phyloP scores from a whole-genome alignment of 306 rosid genomes.

The Quercus aquifolioides region DNA sequence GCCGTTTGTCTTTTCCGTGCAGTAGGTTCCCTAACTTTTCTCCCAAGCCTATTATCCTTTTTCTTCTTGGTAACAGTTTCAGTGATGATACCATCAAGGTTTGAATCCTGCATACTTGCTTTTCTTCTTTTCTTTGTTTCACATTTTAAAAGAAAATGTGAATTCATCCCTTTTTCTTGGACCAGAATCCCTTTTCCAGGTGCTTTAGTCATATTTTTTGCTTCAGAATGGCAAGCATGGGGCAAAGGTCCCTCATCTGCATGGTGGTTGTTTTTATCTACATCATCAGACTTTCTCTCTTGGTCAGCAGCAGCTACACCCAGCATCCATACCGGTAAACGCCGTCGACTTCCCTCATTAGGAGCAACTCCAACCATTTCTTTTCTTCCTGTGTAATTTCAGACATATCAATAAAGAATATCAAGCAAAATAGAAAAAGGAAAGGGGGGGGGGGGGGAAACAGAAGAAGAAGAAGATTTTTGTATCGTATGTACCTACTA shows the following conservation, averaged over 20 bases:
- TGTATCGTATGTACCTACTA: no score
- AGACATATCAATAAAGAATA: not conserved
- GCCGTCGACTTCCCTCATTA: constrained; percentile 51
- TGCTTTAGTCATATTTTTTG: constrained; percentile 3
- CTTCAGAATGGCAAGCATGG: constrained; percentile 10
- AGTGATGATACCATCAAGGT: constrained; percentile 1
- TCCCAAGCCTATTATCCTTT: constrained; percentile 11
- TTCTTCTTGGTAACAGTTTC: constrained; percentile 34
- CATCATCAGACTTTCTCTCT: constrained; percentile 27
- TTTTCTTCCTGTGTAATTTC: not conserved
- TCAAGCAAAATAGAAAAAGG: not conserved
- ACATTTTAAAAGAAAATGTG: constrained; percentile 21
- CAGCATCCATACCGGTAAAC: constrained; percentile 77
- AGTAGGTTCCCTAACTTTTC: constrained; percentile 24
- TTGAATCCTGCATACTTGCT: constrained; percentile 23
- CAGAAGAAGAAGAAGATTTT: not conserved
- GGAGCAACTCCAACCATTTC: constrained; percentile 29
- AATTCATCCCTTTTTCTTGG: constrained; percentile 31
- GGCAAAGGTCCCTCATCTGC: constrained; percentile 18
- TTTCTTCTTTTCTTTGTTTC: constrained; percentile 33
- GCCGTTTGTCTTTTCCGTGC: constrained; percentile 20
- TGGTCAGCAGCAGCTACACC: constrained; percentile 37
- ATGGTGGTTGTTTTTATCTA: constrained; percentile 22
- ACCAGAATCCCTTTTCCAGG: constrained; percentile 13
- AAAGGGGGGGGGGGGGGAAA: no score